A percentile compares a stretch with the other conserved stretches of the same genome.
Evolutionary conservation across 345 rosid species (phyloP).

Genomic region (Sisymbrium irio): DNA sequence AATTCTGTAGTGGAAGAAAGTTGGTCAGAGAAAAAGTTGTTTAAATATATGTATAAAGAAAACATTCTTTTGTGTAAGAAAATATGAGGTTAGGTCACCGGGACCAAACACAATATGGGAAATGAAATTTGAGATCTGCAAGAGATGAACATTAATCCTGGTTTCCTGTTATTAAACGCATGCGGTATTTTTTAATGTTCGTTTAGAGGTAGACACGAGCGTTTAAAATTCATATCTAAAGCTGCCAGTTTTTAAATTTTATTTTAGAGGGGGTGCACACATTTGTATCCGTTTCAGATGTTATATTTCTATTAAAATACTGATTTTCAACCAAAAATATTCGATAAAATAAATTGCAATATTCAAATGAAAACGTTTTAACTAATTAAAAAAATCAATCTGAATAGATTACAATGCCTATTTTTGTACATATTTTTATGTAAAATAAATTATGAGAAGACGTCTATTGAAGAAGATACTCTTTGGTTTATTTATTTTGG

Average conservation of each 20-base stretch:
- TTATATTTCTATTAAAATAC: background rate
- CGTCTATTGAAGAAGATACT: background rate
- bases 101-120: conserved; percentile 19
- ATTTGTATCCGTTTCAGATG: background rate
- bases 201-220: background rate
- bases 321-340: background rate
- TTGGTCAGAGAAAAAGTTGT: conserved; percentile 5
- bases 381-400: background rate
- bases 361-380: background rate
- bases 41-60: conserved; percentile 29
- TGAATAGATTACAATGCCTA: background rate
- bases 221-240: background rate
- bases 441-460: too few species aligned
- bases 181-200: background rate
- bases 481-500: background rate
- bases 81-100: conserved; percentile 15
- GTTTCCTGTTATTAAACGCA: conserved; percentile 1
- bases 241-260: background rate
- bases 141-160: background rate
- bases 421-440: background rate
- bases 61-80: conserved; percentile 29
- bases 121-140: background rate
- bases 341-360: background rate
- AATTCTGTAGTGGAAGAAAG: conserved; percentile 14
- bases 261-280: background rate